These are phyloP conservation scores for Westerdykella sp. DNA, from an alignment of 2,329 filamentous ascomycete species.

Conservation along the genomic window DNA sequence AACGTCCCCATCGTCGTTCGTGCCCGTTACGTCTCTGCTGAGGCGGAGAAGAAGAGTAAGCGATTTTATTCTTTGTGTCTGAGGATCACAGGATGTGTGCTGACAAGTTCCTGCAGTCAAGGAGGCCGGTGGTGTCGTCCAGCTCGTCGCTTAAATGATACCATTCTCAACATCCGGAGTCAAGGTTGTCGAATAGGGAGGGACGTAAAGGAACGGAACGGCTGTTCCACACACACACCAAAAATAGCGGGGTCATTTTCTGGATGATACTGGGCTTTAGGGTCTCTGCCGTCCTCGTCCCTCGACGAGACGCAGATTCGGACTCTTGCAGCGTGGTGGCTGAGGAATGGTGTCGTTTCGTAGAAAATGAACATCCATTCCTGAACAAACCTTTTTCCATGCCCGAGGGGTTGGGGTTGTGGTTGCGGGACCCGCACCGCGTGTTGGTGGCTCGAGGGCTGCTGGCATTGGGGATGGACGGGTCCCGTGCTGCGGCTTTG, in stretches of 20 bases:
- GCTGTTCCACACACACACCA: not conserved
- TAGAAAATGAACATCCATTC: slow-evolving; percentile 43
- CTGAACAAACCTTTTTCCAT: slow-evolving; percentile 42
- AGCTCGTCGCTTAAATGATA: slow-evolving; percentile 75
- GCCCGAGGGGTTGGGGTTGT: too few relatives aligned
- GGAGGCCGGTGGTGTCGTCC: slow-evolving; percentile 90
- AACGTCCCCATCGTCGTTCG: slow-evolving; percentile 90
- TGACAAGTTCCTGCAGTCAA: slow-evolving; percentile 49
- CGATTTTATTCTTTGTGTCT: too few relatives aligned
- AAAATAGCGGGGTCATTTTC: slow-evolving; percentile 2
- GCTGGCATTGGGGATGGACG: too few relatives aligned
- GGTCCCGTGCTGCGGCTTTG: too few relatives aligned
- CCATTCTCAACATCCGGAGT: not conserved
- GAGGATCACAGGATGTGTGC: not conserved
- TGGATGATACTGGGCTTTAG: slow-evolving; percentile 19
- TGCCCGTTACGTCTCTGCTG: slow-evolving; percentile 89
- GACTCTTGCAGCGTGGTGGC: slow-evolving; percentile 47
- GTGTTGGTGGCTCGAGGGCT: too few relatives aligned
- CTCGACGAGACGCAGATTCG: slow-evolving; percentile 11
- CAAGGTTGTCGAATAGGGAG: not conserved
- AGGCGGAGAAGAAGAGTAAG: slow-evolving; percentile 86
- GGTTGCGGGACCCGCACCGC: too few relatives aligned
- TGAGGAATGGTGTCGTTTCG: slow-evolving; percentile 43
- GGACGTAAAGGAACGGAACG: slow-evolving; percentile 1
- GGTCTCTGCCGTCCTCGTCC: slow-evolving; percentile 18